Conservation (phyloP, 1,284 basidiomycete species). For the Psilocybe mexicana region DNA sequence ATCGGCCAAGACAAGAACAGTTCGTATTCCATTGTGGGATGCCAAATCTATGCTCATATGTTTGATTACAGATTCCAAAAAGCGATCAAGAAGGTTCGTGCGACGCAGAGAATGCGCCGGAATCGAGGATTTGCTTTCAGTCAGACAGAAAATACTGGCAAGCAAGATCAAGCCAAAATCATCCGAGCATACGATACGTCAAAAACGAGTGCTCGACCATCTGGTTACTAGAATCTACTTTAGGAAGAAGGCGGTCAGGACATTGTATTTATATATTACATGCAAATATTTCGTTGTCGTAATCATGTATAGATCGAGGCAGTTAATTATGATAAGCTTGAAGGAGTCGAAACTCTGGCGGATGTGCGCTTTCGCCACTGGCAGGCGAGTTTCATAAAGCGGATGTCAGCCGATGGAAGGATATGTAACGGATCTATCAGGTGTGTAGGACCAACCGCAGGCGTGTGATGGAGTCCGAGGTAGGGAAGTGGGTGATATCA, state of each 20-base stretch:
- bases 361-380: no score
- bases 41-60: background rate
- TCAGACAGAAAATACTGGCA: slow-evolving; percentile 83
- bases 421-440: no score
- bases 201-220: slow-evolving; percentile 65
- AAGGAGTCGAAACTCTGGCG: background rate
- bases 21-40: slow-evolving; percentile 42
- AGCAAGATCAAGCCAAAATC: slow-evolving; percentile 84
- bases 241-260: slow-evolving; percentile 19
- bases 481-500: slow-evolving; percentile 10
- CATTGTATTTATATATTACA: slow-evolving; percentile 33
- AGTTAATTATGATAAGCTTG: background rate
- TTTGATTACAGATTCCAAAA: slow-evolving; percentile 77
- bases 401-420: no score
- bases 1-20: slow-evolving; percentile 96
- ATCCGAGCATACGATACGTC: slow-evolving; percentile 92
- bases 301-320: slow-evolving; percentile 17
- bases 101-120: slow-evolving; percentile 91
- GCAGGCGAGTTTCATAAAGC: no score
- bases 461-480: slow-evolving; percentile 11
- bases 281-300: slow-evolving; percentile 26
- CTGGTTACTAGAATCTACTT: slow-evolving; percentile 58
- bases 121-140: slow-evolving; percentile 96
- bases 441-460: background rate
- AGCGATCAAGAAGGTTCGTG: slow-evolving; percentile 97